Evolutionary conservation across 352 stramenopile genomes (phyloP), one percentile per base, ranked within the genome.

Genomic region (Globisporangium canariense): DNA sequence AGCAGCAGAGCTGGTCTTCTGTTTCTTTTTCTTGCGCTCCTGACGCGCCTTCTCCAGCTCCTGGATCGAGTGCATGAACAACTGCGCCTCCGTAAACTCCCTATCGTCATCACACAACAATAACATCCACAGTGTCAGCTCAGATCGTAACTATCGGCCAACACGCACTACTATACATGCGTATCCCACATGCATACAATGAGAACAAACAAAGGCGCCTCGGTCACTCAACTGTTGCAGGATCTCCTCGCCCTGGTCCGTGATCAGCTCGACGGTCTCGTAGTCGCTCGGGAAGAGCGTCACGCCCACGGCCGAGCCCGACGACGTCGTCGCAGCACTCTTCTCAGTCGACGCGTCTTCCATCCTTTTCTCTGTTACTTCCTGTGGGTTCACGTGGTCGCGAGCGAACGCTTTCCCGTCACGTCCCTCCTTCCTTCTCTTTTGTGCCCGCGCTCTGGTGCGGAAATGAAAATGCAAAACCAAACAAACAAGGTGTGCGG

Each of bases 1-100:
- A 0, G 52, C 53, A 30, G 32, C 10, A 46, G 25, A 55, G 14
- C 14, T 51, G 14, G 45, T 69, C 68, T 64, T 68, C 64, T 73
- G 71, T 38, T 83, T 71, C 66, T 86, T 92, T 69, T 90, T 91
- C 56, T 81, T 89, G 20, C 66, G 69, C 62, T 93, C 79, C 0
- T 67, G 50, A 0, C 83, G 83, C 30, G 78, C 72, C 10, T 78
- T 75, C 59, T 94, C 83, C 58, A 96, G 72, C 67, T 94, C 83
- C 50, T 91, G 78, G 64, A 94, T 93, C 67, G 86, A 83, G 70
- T 94, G 85, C 64, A 88, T 60, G 64, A 93, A 96, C 47, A 93
- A 50, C 68, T 96, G 86, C 55, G 81, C 82, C 40, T 94, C 84
- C 20, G 83, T 87, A 54, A 94, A 92, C 46, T 96, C 86, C 67